Evolutionary conservation across 2,329 filamentous ascomycete species (phyloP).

Genomic region (Pseudocercospora vitis): DNA sequence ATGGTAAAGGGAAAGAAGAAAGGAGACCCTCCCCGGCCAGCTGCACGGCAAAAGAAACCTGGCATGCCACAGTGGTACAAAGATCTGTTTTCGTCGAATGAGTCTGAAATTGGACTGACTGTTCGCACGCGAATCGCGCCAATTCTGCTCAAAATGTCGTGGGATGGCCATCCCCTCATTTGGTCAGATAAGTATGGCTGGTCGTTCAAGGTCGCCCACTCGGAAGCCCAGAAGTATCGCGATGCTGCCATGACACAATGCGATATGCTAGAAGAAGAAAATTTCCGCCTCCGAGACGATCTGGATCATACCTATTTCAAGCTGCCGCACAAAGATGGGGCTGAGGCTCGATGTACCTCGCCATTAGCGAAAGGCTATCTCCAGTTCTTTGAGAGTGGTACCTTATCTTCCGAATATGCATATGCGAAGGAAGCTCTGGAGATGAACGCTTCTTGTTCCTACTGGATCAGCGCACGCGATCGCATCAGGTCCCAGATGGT

Average conservation of each 20-base stretch:
- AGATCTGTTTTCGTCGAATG: conserved; percentile 72
- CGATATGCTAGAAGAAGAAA: conserved; percentile 74
- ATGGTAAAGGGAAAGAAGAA: conserved; percentile 94
- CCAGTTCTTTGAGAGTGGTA: conserved; percentile 85
- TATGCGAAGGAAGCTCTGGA: conserved; percentile 94
- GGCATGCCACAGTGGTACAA: conserved; percentile 98
- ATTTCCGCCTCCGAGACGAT: conserved; percentile 66
- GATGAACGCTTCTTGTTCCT: conserved; percentile 98
- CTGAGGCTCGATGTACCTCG: conserved; percentile 76
- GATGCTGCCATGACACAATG: conserved; percentile 72
- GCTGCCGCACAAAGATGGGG: conserved; percentile 93
- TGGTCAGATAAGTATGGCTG: conserved; percentile 95
- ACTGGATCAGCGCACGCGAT: conserved; percentile 96
- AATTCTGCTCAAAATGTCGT: conserved; percentile 76
- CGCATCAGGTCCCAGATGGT: conserved; percentile 95
- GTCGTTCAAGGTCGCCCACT: conserved; percentile 75
- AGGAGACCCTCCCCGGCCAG: conserved; percentile 71
- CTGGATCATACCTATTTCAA: conserved; percentile 74
- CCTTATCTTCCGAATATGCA: conserved; percentile 78
- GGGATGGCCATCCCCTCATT: conserved; percentile 84
- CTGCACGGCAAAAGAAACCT: conserved; percentile 83
- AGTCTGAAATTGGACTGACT: conserved; percentile 70
- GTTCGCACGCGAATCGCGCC: conserved; percentile 88
- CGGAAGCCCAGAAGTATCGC: conserved; percentile 64
- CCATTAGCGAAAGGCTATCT: conserved; percentile 91